These are phyloP conservation scores for Alternaria metachromatica DNA, from an alignment of 2,329 filamentous ascomycete genomes.

Conservation along the genomic window DNA sequence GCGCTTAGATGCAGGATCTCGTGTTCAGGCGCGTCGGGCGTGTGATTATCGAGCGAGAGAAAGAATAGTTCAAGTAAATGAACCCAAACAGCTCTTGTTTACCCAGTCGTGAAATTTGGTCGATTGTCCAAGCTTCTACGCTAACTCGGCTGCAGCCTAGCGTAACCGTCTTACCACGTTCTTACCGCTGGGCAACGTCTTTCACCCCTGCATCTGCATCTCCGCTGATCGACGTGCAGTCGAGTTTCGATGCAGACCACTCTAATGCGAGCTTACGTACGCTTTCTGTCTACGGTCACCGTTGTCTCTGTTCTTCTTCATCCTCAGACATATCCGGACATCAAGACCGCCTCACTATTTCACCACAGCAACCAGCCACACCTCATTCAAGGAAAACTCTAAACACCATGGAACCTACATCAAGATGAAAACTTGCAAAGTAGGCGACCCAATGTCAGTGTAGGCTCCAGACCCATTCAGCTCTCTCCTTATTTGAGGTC, in stretches of 20 bases:
- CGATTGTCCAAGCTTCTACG: conserved; percentile 15
- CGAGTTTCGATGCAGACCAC: neutral
- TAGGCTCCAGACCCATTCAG: neutral
- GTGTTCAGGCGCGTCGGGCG: neutral
- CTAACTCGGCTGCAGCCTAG: conserved; percentile 17
- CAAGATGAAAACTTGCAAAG: neutral
- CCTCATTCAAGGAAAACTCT: neutral
- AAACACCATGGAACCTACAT: neutral
- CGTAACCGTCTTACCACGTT: conserved; percentile 19
- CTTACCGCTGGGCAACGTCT: conserved; percentile 7
- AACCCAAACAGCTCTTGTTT: conserved; percentile 35
- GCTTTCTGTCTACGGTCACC: neutral
- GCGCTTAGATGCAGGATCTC: neutral
- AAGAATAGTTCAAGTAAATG: conserved; percentile 21
- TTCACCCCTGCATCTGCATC: conserved; percentile 15
- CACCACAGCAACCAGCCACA: neutral
- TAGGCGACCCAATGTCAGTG: neutral
- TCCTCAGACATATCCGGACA: neutral
- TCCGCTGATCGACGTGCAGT: conserved; percentile 13
- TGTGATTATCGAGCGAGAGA: conserved; percentile 13
- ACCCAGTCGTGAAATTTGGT: conserved; percentile 35
- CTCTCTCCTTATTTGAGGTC: neutral
- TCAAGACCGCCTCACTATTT: neutral
- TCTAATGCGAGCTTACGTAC: neutral
- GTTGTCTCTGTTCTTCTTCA: neutral